phyloP scores from a whole-genome alignment of 2,329 filamentous ascomycete genomes.

The Aspergillus sp. region DNA sequence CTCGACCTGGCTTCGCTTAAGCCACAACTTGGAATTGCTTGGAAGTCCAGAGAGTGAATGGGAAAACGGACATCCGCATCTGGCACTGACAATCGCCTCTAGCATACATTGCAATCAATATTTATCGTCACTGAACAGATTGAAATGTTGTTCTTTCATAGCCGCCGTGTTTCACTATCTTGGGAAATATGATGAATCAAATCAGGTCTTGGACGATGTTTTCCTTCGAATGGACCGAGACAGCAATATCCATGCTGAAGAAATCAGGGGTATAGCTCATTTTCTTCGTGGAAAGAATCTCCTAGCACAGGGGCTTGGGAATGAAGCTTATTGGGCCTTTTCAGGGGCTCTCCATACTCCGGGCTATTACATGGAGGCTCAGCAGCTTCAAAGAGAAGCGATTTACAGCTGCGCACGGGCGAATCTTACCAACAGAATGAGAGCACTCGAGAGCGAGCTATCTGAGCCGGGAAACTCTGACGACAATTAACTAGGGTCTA shows the following conservation, averaged over 20 bases:
- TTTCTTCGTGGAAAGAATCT: conserved; percentile 15
- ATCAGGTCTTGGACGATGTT: conserved; percentile 4
- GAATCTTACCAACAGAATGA: not conserved
- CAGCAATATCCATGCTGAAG: not conserved
- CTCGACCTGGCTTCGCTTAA: conserved; percentile 13
- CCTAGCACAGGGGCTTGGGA: conserved; percentile 7
- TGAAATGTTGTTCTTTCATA: conserved; percentile 11
- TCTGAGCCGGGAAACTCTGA: not conserved
- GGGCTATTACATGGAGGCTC: conserved; percentile 13
- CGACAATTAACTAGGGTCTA: no score
- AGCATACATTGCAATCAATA: not conserved
- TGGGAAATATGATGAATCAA: conserved; percentile 9
- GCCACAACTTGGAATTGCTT: conserved; percentile 3
- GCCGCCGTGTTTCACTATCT: conserved; percentile 8
- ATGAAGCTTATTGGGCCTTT: conserved; percentile 13
- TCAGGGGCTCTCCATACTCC: conserved; percentile 8
- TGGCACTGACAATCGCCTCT: conserved; percentile 6
- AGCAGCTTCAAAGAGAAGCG: conserved; percentile 8
- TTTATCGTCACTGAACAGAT: conserved; percentile 3
- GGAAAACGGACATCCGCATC: conserved; percentile 5
- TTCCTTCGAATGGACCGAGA: conserved; percentile 1
- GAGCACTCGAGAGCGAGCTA: not conserved
- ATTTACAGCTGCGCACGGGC: conserved; percentile 5
- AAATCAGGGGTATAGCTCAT: conserved; percentile 11
- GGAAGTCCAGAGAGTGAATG: conserved; percentile 10